Conservation (phyloP, 345 rosid genomes). For the Sisymbrium irio region DNA sequence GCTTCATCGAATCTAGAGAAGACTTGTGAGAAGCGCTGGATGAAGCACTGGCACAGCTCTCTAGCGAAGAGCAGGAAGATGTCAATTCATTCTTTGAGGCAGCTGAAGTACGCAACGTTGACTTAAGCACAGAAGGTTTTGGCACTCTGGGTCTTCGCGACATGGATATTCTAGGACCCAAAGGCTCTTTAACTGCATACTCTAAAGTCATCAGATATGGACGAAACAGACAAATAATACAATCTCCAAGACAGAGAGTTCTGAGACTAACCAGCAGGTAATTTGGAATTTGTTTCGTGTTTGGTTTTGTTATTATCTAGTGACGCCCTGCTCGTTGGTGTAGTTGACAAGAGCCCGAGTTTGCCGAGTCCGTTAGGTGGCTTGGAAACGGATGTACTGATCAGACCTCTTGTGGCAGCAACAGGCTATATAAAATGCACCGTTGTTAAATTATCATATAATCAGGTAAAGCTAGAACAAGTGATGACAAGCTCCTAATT, state of each 20-base stretch:
- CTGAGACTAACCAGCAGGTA: constrained; percentile 34
- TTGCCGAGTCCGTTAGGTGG: constrained; percentile 51
- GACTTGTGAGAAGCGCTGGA: constrained; percentile 50
- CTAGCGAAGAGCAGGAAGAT: constrained; percentile 63
- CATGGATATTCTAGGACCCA: constrained; percentile 36
- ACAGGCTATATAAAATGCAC: constrained; percentile 27
- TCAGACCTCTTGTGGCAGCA: constrained; percentile 33
- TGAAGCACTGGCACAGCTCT: constrained; percentile 70
- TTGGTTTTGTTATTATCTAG: constrained; percentile 47
- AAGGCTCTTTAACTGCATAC: constrained; percentile 53
- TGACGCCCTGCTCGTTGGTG: constrained; percentile 54
- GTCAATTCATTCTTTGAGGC: constrained; percentile 51
- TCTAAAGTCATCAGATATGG: background rate
- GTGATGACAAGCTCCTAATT: constrained; percentile 5
- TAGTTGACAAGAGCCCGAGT: constrained; percentile 35
- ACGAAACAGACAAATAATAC: background rate
- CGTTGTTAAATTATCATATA: background rate
- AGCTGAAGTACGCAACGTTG: constrained; percentile 45
- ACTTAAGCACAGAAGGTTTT: constrained; percentile 46
- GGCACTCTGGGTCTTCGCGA: constrained; percentile 41
- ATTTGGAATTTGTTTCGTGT: constrained; percentile 48
- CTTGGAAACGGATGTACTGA: constrained; percentile 47
- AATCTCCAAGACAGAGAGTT: background rate
- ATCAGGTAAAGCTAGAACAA: background rate
- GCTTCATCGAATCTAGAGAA: constrained; percentile 36